A percentile compares a stretch with the other conserved stretches of the same genome.
Evolutionary conservation across 2,329 filamentous ascomycete species (phyloP).

Genomic region (Aspergillus fumigatus): DNA sequence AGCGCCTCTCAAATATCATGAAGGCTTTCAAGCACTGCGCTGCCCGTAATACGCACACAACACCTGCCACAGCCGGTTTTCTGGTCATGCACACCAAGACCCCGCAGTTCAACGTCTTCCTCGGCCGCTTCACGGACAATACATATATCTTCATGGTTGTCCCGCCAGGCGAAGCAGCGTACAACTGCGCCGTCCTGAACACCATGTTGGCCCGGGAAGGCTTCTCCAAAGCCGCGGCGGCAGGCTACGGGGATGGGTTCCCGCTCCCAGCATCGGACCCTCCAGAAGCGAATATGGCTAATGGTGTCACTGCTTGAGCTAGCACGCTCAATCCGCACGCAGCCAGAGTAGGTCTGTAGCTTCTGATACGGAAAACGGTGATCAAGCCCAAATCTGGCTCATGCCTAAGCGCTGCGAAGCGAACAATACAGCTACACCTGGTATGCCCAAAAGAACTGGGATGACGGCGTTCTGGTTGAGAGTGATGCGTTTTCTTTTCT

Average conservation of each 20-base stretch:
- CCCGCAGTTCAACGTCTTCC: constrained; percentile 81
- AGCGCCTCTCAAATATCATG: constrained; percentile 93
- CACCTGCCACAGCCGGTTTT: constrained; percentile 40
- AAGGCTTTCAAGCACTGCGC: constrained; percentile 91
- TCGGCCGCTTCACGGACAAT: constrained; percentile 93
- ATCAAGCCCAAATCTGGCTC: neutral
- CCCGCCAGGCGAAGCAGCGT: constrained; percentile 83
- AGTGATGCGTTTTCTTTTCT: neutral
- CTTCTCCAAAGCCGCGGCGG: constrained; percentile 62
- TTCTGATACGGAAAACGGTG: neutral
- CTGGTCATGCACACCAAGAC: constrained; percentile 48
- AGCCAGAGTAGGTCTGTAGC: neutral
- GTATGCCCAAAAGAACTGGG: neutral
- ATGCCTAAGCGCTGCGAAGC: too few species aligned
- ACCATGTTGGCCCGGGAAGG: constrained; percentile 80
- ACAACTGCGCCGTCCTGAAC: constrained; percentile 87
- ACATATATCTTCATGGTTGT: constrained; percentile 92
- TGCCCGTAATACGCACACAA: constrained; percentile 44
- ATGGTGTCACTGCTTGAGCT: constrained; percentile 2
- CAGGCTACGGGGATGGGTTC: constrained; percentile 39
- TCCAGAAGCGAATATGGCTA: constrained; percentile 17
- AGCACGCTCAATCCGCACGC: neutral
- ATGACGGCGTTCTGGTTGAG: constrained; percentile 5
- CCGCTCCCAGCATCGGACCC: constrained; percentile 33
- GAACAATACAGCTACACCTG: neutral